A percentile compares a stretch with the other conserved stretches of the same genome.
These are phyloP conservation scores for Acorus gramineus DNA, from an alignment of 106 monocot genomes.

Conservation along the genomic window DNA sequence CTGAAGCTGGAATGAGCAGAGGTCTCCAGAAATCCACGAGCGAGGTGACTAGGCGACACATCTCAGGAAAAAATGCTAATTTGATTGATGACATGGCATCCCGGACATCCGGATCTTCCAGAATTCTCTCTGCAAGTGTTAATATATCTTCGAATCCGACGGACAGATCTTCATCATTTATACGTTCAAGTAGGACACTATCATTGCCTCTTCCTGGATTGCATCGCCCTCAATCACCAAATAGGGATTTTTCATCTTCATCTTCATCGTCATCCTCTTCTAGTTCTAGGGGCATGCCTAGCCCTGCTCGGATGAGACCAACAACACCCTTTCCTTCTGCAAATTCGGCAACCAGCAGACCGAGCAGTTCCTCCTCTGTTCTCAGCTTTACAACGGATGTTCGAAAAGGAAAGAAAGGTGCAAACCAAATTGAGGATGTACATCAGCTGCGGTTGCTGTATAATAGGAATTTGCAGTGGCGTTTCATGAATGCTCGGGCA, in stretches of 20 bases:
- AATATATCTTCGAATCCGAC: slow-evolving; percentile 7
- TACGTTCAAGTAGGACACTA: slow-evolving; percentile 25
- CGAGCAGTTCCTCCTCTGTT: slow-evolving; percentile 27
- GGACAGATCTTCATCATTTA: slow-evolving; percentile 9
- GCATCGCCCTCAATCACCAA: slow-evolving; percentile 45
- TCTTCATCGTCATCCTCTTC: slow-evolving; percentile 5
- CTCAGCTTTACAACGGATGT: slow-evolving; percentile 31
- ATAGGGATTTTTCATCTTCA: slow-evolving; percentile 14
- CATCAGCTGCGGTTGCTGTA: slow-evolving; percentile 67
- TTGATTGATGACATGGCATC: background rate
- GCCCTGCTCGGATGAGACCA: slow-evolving; percentile 32
- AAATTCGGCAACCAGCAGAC: slow-evolving; percentile 12
- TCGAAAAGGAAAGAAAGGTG: slow-evolving; percentile 46
- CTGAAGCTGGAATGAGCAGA: slow-evolving; percentile 12
- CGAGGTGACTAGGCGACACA: slow-evolving; percentile 11
- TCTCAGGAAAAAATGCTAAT: slow-evolving; percentile 13
- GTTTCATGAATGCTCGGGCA: slow-evolving; percentile 58
- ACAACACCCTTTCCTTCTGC: slow-evolving; percentile 29
- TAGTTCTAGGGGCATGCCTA: slow-evolving; percentile 10
- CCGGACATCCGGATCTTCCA: too few species aligned
- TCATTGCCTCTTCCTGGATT: slow-evolving; percentile 20
- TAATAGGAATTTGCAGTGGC: slow-evolving; percentile 71
- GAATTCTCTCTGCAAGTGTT: background rate
- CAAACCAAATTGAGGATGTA: slow-evolving; percentile 47
- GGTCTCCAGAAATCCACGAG: slow-evolving; percentile 8